These are phyloP conservation scores for Serendipita sp. DNA, from an alignment of 768 basidiomycete genomes.

Conservation along the genomic window DNA sequence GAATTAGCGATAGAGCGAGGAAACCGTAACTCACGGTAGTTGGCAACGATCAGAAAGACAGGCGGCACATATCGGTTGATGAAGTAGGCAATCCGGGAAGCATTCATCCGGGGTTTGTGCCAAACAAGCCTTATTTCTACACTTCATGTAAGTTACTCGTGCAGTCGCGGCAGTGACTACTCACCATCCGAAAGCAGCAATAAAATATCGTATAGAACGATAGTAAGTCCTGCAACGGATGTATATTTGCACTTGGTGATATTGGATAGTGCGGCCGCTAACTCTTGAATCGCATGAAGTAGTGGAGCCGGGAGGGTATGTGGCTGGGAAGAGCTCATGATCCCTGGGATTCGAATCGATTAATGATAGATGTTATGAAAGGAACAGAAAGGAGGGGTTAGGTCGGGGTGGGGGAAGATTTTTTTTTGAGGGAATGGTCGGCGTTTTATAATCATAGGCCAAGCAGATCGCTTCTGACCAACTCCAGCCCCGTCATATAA, in stretches of 20 bases:
- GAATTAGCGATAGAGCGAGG: no score
- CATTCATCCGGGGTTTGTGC: not conserved
- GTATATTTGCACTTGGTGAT: not conserved
- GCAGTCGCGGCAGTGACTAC: not conserved
- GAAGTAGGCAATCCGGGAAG: not conserved
- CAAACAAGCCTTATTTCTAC: not conserved
- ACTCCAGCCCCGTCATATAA: no score
- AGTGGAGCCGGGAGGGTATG: not conserved
- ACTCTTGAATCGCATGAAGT: not conserved
- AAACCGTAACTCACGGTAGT: not conserved
- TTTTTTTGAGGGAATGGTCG: no score
- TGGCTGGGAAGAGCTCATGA: not conserved
- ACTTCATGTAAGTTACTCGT: not conserved
- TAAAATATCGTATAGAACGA: conserved; percentile 1
- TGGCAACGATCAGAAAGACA: not conserved
- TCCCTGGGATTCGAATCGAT: not conserved
- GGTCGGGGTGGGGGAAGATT: no score
- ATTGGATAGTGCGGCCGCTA: not conserved
- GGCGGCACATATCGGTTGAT: conserved; percentile 5
- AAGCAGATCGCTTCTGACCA: no score
- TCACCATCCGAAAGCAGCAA: not conserved
- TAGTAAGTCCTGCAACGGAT: not conserved
- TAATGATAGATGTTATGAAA: not conserved
- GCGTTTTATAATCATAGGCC: no score
- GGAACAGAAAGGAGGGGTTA: not conserved